Conservation (phyloP, 148 eudicot species). For the Camellia lanceoleosa region DNA sequence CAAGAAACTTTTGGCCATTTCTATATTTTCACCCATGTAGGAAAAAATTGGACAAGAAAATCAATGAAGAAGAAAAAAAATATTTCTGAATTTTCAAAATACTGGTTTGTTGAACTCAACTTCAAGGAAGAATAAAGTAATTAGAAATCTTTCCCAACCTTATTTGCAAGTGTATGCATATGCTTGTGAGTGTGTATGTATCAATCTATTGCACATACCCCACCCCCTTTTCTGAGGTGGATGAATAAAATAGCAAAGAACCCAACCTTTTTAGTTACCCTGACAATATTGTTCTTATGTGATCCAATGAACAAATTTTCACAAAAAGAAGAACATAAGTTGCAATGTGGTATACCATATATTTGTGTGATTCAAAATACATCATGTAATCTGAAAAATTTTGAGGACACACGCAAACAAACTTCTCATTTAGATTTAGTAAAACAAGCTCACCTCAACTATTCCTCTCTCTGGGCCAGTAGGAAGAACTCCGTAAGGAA, state of each 20-base stretch:
- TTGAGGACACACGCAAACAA: not conserved
- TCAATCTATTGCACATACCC: too few relatives aligned
- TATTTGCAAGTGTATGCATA: not conserved
- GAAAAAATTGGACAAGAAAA: not conserved
- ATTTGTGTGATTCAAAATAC: not conserved
- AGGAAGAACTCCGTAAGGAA: slow-evolving; percentile 98
- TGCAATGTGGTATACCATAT: not conserved
- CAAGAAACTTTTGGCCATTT: not conserved
- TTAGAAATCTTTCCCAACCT: slow-evolving; percentile 6
- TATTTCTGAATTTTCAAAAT: too few relatives aligned
- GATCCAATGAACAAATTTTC: not conserved
- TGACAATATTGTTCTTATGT: not conserved
- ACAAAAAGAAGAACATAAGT: not conserved
- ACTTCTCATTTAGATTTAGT: slow-evolving; percentile 4
- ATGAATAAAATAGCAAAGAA: too few relatives aligned
- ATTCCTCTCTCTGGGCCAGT: slow-evolving; percentile 95
- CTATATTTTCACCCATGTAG: not conserved
- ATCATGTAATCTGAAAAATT: slow-evolving; percentile 1
- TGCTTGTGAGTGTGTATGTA: not conserved
- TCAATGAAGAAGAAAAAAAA: too few relatives aligned
- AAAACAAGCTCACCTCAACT: slow-evolving; percentile 62
- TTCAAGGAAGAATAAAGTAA: not conserved
- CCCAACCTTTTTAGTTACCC: not conserved
- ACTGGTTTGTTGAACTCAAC: not conserved
- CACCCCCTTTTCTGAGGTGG: too few relatives aligned